phyloP scores from a whole-genome alignment of 768 basidiomycete genomes.

The Mycena sanguinolenta region DNA sequence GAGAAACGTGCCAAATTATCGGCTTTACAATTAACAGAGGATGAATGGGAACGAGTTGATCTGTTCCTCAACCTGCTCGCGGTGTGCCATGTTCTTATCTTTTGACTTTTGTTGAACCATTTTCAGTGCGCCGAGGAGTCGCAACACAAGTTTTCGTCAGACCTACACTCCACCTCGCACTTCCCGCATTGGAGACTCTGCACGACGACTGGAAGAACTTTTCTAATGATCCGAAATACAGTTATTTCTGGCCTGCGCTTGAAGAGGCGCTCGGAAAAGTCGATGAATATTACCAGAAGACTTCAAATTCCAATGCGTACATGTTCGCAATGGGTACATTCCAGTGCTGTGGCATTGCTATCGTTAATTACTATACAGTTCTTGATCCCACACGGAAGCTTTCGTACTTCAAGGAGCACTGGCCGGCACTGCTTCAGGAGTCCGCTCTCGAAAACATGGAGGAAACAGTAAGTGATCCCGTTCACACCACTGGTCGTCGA shows the following conservation, averaged over 20 bases:
- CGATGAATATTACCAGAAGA: background rate
- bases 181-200: background rate
- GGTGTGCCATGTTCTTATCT: too few relatives aligned
- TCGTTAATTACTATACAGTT: background rate
- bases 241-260: conserved; percentile 20
- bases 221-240: background rate
- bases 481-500: too few relatives aligned
- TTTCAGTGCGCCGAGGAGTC: background rate
- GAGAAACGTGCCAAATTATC: conserved; percentile 33
- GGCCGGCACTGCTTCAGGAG: background rate
- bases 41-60: conserved; percentile 42
- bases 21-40: conserved; percentile 28
- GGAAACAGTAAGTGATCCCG: background rate
- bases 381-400: background rate
- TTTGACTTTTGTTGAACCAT: too few relatives aligned
- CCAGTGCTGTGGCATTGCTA: background rate
- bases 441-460: background rate
- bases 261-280: conserved; percentile 34
- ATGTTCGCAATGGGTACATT: background rate
- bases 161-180: background rate
- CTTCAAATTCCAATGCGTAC: background rate
- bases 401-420: background rate
- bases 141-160: background rate
- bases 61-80: conserved; percentile 36
- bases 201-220: background rate